phyloP scores from a whole-genome alignment of 805 yeast species.

The Ascoidea tarda region DNA sequence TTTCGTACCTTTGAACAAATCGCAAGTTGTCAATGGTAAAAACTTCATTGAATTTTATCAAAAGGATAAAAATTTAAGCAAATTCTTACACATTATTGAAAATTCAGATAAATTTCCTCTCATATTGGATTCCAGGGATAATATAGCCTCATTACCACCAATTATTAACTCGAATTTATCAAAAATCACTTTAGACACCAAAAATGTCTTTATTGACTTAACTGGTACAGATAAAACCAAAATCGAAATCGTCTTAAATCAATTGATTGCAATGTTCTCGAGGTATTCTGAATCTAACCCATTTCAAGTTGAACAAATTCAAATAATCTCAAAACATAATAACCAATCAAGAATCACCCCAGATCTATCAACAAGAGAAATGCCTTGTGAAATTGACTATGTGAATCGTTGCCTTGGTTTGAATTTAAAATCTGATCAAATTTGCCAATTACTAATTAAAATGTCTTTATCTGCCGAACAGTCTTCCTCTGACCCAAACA shows the following conservation, averaged over 20 bases:
- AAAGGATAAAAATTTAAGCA: slow-evolving; percentile 79
- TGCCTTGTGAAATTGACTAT: slow-evolving; percentile 67
- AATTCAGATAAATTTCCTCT: slow-evolving; percentile 88
- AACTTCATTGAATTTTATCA: slow-evolving; percentile 83
- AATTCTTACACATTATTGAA: slow-evolving; percentile 75
- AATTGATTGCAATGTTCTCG: slow-evolving; percentile 91
- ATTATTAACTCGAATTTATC: slow-evolving; percentile 87
- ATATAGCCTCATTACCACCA: slow-evolving; percentile 91
- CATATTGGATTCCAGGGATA: slow-evolving; percentile 60
- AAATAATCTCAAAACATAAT: slow-evolving; percentile 73
- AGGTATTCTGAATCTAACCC: slow-evolving; percentile 60
- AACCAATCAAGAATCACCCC: slow-evolving; percentile 67
- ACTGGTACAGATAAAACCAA: slow-evolving; percentile 95
- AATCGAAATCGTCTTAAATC: slow-evolving; percentile 84
- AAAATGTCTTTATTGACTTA: slow-evolving; percentile 80
- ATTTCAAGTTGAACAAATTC: slow-evolving; percentile 82
- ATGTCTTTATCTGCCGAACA: slow-evolving; percentile 67
- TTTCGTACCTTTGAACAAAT: slow-evolving; percentile 66
- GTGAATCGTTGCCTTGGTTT: slow-evolving; percentile 92
- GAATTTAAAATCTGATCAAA: slow-evolving; percentile 50
- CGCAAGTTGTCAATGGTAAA: slow-evolving; percentile 54
- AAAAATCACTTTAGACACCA: slow-evolving; percentile 75
- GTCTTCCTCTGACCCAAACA: slow-evolving; percentile 24
- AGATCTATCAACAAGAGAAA: slow-evolving; percentile 45
- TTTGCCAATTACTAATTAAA: slow-evolving; percentile 51